These are phyloP conservation scores for Metschnikowia drakensbergensis DNA, from an alignment of 805 yeast genomes.

Conservation along the genomic window DNA sequence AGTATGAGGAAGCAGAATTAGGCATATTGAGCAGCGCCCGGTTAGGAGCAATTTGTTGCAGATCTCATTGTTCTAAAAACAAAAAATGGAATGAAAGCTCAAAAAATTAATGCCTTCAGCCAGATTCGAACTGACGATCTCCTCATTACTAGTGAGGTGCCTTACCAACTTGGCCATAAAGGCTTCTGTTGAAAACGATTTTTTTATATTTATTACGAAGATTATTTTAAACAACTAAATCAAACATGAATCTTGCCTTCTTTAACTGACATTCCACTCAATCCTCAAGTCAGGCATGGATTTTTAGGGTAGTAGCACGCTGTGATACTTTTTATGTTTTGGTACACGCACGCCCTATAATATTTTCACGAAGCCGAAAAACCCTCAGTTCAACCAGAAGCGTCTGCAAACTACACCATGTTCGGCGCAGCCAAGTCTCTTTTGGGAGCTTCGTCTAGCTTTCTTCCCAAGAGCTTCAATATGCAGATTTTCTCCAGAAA, in stretches of 20 bases:
- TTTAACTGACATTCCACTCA: too few relatives aligned
- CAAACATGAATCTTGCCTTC: too few relatives aligned
- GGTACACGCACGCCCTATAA: neutral
- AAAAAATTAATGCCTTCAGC: slow-evolving; percentile 26
- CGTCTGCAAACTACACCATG: slow-evolving; percentile 4
- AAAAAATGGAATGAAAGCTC: too few relatives aligned
- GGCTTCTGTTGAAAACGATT: slow-evolving; percentile 11
- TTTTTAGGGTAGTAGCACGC: too few relatives aligned
- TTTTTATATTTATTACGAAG: neutral
- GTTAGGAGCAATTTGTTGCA: too few relatives aligned
- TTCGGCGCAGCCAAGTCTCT: slow-evolving; percentile 5
- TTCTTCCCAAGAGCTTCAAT: neutral
- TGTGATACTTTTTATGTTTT: neutral
- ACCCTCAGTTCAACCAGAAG: neutral
- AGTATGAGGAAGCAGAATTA: too few relatives aligned
- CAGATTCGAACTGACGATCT: slow-evolving; percentile 31
- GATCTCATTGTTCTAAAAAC: too few relatives aligned
- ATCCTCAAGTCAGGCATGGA: too few relatives aligned
- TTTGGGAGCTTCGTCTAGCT: slow-evolving; percentile 1
- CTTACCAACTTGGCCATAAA: slow-evolving; percentile 35
- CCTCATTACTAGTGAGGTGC: slow-evolving; percentile 35
- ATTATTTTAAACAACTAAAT: too few relatives aligned
- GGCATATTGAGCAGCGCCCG: too few relatives aligned
- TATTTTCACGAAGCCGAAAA: slow-evolving; percentile 2
- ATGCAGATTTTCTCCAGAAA: slow-evolving; percentile 24